phyloP scores from a whole-genome alignment of 768 basidiomycete species.

The Megacollybia marginata region DNA sequence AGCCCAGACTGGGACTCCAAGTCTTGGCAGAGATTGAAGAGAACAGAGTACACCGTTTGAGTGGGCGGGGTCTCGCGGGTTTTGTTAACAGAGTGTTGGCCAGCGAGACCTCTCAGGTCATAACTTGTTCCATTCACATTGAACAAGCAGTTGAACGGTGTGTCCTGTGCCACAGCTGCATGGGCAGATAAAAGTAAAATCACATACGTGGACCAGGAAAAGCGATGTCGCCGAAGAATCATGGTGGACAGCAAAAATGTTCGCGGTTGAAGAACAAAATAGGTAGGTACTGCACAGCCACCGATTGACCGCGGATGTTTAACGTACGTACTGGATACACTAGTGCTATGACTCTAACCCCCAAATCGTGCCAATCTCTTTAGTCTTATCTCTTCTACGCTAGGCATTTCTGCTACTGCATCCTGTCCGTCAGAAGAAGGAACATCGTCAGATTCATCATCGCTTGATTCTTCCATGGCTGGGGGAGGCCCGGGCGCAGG shows the following conservation, averaged over 20 bases:
- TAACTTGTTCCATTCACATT: conserved; percentile 37
- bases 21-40: conserved; percentile 64
- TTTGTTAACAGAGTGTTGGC: conserved; percentile 41
- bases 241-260: no score
- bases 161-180: conserved; percentile 15
- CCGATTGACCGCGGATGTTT: no score
- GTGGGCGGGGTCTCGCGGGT: conserved; percentile 59
- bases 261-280: no score
- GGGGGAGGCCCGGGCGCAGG: not conserved
- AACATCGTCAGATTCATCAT: conserved; percentile 5
- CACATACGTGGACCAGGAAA: no score
- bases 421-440: conserved; percentile 6
- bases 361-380: conserved; percentile 62
- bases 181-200: not conserved
- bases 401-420: conserved; percentile 27
- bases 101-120: conserved; percentile 51
- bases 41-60: conserved; percentile 47
- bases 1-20: conserved; percentile 39
- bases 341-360: conserved; percentile 17
- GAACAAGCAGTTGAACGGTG: conserved; percentile 49
- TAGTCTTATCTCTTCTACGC: conserved; percentile 60
- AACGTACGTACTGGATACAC: no score
- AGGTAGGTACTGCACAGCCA: no score
- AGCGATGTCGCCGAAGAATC: no score
- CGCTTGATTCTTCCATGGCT: not conserved